Base-by-base conservation (phyloP, 164 flowering plant species). In the Echeveria elegans region DNA sequence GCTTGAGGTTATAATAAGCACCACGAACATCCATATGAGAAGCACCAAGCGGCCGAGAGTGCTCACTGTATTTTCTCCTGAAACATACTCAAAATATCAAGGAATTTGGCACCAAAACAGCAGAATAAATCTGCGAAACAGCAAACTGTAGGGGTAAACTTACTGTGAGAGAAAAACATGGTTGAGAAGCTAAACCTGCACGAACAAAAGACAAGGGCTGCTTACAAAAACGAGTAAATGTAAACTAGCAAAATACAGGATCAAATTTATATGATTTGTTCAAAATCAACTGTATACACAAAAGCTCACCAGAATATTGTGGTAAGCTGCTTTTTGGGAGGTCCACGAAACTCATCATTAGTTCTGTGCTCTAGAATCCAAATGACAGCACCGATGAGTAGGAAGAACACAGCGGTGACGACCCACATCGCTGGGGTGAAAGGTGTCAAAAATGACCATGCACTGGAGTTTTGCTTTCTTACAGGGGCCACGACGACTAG, bases 101-200 rank as follows among this genome's bases (percentile, higher is more conserved):
- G 5, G 7, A 12, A 60, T 18, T 11, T 7, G 21, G 37, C 23
- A 53, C 23, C 14, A 18, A 26, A 28, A 6, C n/a, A 9, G 47
- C 19, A 7, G 4, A 26, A 63, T 21, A 1, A 19, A 15, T 32
- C 48, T 62, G 41, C 14, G 21, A n/a, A 24, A 36, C 4, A 5
- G 14, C 1, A 36, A 16, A 38, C 23, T 21, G 29, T 63, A n/a
- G 36, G 19, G 48, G 32, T 52, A 2, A 14, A 75, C 92, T 83
- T 81, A 87, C 92, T 83, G 61, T 85, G 92, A 10, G 92, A 72
- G 62, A 77, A 83, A 74, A 87, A 87, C 85, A 87, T 75, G 1
- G 92, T 85, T 53, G 88, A 82, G 68, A 87, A 82, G 79, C 84
- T 81, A 72, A 87, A 87, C 88, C 89, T 87, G 86, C 72, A 74